Evolutionary conservation across 345 rosid genomes (phyloP), one percentile per base, ranked within the genome.

Genomic region (Syzygium oleosum): DNA sequence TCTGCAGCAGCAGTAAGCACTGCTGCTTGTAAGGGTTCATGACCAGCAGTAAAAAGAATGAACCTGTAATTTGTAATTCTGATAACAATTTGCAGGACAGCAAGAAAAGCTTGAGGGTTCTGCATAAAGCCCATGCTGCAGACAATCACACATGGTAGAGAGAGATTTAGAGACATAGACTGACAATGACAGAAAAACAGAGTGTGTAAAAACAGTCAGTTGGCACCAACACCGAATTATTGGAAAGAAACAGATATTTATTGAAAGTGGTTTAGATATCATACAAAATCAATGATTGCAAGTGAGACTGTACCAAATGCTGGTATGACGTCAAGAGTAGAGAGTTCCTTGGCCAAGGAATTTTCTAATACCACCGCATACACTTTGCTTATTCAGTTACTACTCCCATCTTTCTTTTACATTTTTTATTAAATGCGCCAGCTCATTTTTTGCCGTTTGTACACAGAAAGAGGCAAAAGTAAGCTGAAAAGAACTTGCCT

Each of bases 41-140:
- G 91, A 58, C 92, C 92, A 84, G 95, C 93, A 13, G 95, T 94
- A 79, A 94, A 92, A 38, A 94, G 93, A 89, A 95, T 88, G 89
- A 95, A 91, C 91, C 94, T 93, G 91, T 88, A 89, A 88, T 46
- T 87, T 90, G 94, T 89, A 85, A 91, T 91, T 89, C 86, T 88
- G 61, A 91, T 54, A 84, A 92, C 93, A 79, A 90, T 88, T 89
- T 90, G 90, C 59, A 95, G 90, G 52, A 94, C 93, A 87, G 49
- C 78, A 80, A 95, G 91, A 88, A 95, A 95, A 85, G 93, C 92
- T 86, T 49, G 90, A 87, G 95, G 93, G 87, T 92, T 92, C 90
- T 52, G 89, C 89, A 95, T 55, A 86, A 91, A 94, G 19, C 97
- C 97, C 95, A 94, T 91, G 85, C 97, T 95, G 93, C 89, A 91